Evolutionary conservation across 1,284 basidiomycete species (phyloP), one percentile per base, ranked within the genome.

Genomic region (Sparassis latifolia): DNA sequence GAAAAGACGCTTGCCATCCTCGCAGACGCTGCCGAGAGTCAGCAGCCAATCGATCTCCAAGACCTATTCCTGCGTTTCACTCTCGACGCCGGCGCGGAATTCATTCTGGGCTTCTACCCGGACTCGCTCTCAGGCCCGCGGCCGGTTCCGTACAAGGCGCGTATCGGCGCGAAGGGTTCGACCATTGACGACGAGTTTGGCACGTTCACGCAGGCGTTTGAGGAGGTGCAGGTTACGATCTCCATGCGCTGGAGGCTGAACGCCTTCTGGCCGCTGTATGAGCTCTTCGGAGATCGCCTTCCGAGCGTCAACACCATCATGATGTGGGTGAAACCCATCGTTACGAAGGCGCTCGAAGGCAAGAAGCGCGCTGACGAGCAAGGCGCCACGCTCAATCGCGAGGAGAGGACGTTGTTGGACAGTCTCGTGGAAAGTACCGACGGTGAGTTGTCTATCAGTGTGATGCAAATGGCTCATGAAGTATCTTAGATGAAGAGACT

Each of bases 201-300:
- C 41, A 62, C 55, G 27, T 78, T 78, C 57, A 65, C 69, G 5
- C 54, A 62, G 4, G 69, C 75, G 1, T 75, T 78, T 41, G 61
- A 60, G 10, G 58, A 64, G 32, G 73, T 69, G 1, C 73, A 75
- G 55, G 48, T 54, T 4, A 48, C 55, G 6, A 54, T 69, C 31
- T 51, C 64, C 0, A 52, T 28, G n/a, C 67, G 77, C 6, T 55
- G 58, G 40, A 52, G 63, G n/a, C 28, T 68, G 2, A 71, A 71
- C 33, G 38, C 44, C 31, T 45, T 54, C 2, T 72, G 69, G 68
- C 62, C 61, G 3, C 44, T 70, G 28, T 51, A 54, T 7, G 70
- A 71, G 47, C 55, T 72, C 4, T 66, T 63, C 55, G 49, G 52
- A 30, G 68, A 73, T 57, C 54, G 51, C 30, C 51, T 54, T 50